Percentiles rank a stretch among this genome's conserved stretches.
Evolutionary conservation across 2,329 filamentous ascomycete genomes (phyloP).

Genomic region (Pseudocercospora musae): DNA sequence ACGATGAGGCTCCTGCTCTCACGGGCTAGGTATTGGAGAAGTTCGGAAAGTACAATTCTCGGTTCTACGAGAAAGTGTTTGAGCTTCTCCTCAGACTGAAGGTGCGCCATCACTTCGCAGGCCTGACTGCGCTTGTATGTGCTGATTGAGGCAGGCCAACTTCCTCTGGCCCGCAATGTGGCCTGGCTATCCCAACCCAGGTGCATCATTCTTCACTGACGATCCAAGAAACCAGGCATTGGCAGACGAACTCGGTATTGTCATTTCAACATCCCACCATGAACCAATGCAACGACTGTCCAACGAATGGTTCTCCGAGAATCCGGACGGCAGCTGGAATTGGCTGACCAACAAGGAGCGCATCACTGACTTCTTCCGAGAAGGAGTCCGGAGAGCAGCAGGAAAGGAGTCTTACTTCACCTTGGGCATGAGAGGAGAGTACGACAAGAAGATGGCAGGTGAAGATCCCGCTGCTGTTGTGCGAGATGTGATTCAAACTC

Average conservation of each 20-base stretch:
- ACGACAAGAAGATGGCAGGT: constrained; percentile 48
- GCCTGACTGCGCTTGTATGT: background rate
- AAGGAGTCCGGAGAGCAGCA: constrained; percentile 63
- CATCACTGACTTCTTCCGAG: constrained; percentile 65
- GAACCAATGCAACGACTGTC: constrained; percentile 66
- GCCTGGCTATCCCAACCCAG: constrained; percentile 53
- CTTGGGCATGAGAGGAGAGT: constrained; percentile 65
- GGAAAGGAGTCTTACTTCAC: constrained; percentile 67
- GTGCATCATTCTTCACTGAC: constrained; percentile 60
- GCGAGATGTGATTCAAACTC: background rate
- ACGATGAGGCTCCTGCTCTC: constrained; percentile 65
- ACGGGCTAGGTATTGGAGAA: constrained; percentile 41
- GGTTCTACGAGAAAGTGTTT: constrained; percentile 67
- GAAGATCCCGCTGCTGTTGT: background rate
- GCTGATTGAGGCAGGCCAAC: background rate
- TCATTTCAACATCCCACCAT: constrained; percentile 69
- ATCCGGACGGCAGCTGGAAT: constrained; percentile 56
- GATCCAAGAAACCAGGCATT: constrained; percentile 65
- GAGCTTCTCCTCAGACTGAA: constrained; percentile 67
- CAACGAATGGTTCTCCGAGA: constrained; percentile 49
- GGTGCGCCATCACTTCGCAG: constrained; percentile 57
- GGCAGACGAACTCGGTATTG: constrained; percentile 70
- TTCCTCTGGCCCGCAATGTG: constrained; percentile 67
- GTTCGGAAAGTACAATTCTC: constrained; percentile 32
- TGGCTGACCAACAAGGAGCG: constrained; percentile 68